These are phyloP conservation scores for Stemphylium beticola DNA, from an alignment of 2,329 filamentous ascomycete genomes.

Conservation along the genomic window DNA sequence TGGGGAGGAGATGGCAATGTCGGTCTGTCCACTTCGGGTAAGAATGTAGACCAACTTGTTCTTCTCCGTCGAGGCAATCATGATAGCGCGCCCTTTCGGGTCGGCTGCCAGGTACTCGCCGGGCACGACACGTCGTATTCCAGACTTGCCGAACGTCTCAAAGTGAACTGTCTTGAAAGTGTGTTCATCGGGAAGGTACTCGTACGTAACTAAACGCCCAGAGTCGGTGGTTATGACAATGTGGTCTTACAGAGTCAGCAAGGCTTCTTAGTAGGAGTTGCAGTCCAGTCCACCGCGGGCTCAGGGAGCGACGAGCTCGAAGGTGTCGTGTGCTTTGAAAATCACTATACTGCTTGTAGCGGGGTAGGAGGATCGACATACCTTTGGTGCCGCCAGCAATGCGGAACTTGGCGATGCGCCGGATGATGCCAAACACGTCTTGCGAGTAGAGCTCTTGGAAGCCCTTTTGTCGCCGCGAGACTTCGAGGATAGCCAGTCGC, in stretches of 20 bases:
- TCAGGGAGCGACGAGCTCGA: conserved; percentile 31
- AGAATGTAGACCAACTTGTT: conserved; percentile 99
- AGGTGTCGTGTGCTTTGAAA: conserved; percentile 48
- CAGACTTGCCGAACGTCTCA: conserved; percentile 98
- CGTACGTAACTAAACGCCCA: conserved; percentile 89
- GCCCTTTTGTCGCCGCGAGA: conserved; percentile 84
- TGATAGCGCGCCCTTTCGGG: conserved; percentile 91
- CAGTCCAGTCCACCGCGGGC: conserved; percentile 36
- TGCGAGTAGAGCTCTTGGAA: conserved; percentile 86
- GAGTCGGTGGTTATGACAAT: conserved; percentile 96
- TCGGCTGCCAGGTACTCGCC: conserved; percentile 96
- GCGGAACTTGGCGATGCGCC: conserved; percentile 85
- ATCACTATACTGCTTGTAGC: conserved; percentile 56
- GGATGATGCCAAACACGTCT: conserved; percentile 95
- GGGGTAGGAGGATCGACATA: conserved; percentile 59
- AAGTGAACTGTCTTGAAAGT: conserved; percentile 88
- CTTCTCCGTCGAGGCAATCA: conserved; percentile 95
- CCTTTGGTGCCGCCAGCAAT: conserved; percentile 95
- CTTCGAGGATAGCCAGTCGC: conserved; percentile 83
- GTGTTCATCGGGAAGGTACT: conserved; percentile 87
- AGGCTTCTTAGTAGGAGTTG: conserved; percentile 39
- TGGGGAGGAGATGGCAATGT: conserved; percentile 95
- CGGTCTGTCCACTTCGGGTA: conserved; percentile 91
- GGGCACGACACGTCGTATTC: conserved; percentile 88
- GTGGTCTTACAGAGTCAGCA: conserved; percentile 71